These are phyloP conservation scores for Pugionium dolabratum DNA, from an alignment of 345 rosid species.

Conservation along the genomic window DNA sequence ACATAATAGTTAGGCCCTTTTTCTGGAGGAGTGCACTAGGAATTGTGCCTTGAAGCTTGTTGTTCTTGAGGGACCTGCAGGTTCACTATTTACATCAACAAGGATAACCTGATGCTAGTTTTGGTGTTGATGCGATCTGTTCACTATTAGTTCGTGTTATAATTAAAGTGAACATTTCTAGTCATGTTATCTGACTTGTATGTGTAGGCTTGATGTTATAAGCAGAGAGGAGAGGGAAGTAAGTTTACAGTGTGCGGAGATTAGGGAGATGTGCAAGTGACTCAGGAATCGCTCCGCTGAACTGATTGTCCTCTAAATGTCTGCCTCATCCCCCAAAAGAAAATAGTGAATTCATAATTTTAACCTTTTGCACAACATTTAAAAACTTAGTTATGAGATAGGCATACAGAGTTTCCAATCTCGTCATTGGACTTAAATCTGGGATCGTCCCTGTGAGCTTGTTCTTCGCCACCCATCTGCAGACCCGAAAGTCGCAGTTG, in stretches of 20 bases:
- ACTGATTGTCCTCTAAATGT: constrained; percentile 74
- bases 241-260: constrained; percentile 62
- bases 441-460: constrained; percentile 70
- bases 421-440: constrained; percentile 49
- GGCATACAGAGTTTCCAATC: constrained; percentile 66
- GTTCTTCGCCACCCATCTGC: constrained; percentile 78
- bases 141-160: constrained; percentile 11
- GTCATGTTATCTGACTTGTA: constrained; percentile 20
- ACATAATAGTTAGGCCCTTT: constrained; percentile 57
- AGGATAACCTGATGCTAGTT: constrained; percentile 23
- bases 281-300: constrained; percentile 66
- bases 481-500: constrained; percentile 27
- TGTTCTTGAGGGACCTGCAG: constrained; percentile 69
- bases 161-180: constrained; percentile 1
- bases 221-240: constrained; percentile 5
- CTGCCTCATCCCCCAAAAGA: constrained; percentile 42
- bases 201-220: not conserved
- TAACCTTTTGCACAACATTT: constrained; percentile 16
- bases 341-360: constrained; percentile 6
- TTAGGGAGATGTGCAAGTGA: constrained; percentile 54
- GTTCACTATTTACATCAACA: constrained; percentile 20
- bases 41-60: constrained; percentile 59
- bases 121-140: constrained; percentile 20
- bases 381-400: constrained; percentile 21
- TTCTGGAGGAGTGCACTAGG: constrained; percentile 49